phyloP scores from a whole-genome alignment of 2,329 filamentous ascomycete genomes.

The Ophiostoma ips region DNA sequence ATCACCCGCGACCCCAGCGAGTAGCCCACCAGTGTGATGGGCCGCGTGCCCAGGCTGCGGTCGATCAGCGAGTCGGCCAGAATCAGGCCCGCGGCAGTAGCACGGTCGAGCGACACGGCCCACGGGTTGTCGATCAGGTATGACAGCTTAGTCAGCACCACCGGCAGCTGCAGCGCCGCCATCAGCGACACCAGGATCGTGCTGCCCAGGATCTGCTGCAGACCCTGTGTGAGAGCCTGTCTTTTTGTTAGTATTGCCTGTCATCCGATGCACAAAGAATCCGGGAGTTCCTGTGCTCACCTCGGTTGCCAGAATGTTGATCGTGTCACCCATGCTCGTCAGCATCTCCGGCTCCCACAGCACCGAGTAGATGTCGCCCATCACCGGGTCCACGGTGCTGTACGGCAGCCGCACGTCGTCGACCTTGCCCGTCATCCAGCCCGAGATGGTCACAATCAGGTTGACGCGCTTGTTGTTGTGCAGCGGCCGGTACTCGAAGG shows the following conservation, averaged over 20 bases:
- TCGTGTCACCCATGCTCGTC: conserved; percentile 93
- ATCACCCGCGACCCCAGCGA: conserved; percentile 87
- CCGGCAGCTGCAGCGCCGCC: conserved; percentile 82
- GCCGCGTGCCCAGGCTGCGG: conserved; percentile 77
- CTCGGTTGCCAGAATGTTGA: conserved; percentile 96
- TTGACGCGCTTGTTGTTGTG: conserved; percentile 98
- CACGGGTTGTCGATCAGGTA: conserved; percentile 98
- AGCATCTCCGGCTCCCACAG: conserved; percentile 98
- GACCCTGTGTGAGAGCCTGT: conserved; percentile 75
- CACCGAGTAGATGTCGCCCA: conserved; percentile 96
- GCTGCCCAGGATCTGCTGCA: conserved; percentile 86
- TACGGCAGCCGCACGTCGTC: conserved; percentile 93
- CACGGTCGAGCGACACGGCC: conserved; percentile 89
- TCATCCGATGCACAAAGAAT: neutral
- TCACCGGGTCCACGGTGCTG: conserved; percentile 91
- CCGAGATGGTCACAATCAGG: conserved; percentile 84
- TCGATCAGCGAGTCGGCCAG: conserved; percentile 89
- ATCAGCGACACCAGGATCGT: conserved; percentile 82
- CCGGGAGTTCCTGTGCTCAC: too few relatives aligned
- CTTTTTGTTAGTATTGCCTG: neutral
- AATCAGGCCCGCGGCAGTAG: conserved; percentile 77
- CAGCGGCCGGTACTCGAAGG: conserved; percentile 89
- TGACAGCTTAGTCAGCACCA: conserved; percentile 82
- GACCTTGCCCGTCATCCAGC: conserved; percentile 97
- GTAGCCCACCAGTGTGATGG: conserved; percentile 88